Conservation (phyloP, 768 basidiomycete genomes). For the Termitomyces sp. region DNA sequence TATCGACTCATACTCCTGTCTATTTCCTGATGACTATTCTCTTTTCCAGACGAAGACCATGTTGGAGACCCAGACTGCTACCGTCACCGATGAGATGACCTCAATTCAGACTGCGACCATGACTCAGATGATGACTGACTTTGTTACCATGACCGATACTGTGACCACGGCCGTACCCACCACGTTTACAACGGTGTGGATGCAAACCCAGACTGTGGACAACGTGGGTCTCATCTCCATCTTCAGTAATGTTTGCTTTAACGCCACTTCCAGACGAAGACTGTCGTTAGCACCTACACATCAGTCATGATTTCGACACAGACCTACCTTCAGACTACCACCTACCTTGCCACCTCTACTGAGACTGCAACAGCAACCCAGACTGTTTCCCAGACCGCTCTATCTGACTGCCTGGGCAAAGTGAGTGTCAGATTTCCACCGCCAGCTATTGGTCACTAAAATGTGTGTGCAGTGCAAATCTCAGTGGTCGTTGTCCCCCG, state of each 20-base stretch:
- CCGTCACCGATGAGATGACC: conserved; percentile 52
- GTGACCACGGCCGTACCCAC: conserved; percentile 56
- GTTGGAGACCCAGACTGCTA: conserved; percentile 46
- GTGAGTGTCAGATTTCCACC: conserved; percentile 26
- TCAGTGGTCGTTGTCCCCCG: conserved; percentile 45
- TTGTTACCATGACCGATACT: conserved; percentile 48
- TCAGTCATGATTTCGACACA: conserved; percentile 46
- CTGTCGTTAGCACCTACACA: conserved; percentile 54
- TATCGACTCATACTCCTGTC: not conserved
- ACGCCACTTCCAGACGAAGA: conserved; percentile 45
- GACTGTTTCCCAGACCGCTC: conserved; percentile 44
- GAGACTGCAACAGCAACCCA: conserved; percentile 45
- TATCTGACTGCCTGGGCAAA: conserved; percentile 51
- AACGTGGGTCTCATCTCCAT: conserved; percentile 31
- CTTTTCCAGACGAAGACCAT: conserved; percentile 50
- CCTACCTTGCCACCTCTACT: conserved; percentile 44
- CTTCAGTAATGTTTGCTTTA: not conserved
- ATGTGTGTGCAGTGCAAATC: conserved; percentile 50
- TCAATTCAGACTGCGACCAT: conserved; percentile 51
- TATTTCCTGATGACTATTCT: not conserved
- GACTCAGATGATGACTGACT: conserved; percentile 54
- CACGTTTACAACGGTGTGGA: conserved; percentile 51
- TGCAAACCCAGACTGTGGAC: conserved; percentile 56
- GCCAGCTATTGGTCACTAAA: conserved; percentile 12
- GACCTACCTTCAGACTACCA: conserved; percentile 49